phyloP scores from a whole-genome alignment of 768 basidiomycete genomes.

The Pisolithus orientalis region DNA sequence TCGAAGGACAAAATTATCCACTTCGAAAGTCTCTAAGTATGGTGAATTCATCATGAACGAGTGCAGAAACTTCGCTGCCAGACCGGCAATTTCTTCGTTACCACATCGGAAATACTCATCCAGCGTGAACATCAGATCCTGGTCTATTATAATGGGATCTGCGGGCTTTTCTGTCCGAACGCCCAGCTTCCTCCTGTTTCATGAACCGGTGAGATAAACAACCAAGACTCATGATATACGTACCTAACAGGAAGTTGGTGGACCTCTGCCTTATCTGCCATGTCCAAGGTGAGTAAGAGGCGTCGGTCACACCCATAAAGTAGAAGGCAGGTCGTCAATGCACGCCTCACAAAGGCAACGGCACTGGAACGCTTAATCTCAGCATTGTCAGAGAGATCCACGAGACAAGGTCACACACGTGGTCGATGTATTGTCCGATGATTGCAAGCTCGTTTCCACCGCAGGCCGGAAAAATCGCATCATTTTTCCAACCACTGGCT shows the following conservation, averaged over 20 bases:
- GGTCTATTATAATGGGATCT: constrained; percentile 59
- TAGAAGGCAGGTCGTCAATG: constrained; percentile 53
- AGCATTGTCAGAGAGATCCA: not conserved
- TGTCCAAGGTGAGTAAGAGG: constrained; percentile 35
- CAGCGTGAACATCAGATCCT: constrained; percentile 50
- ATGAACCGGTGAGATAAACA: not conserved
- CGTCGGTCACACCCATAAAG: constrained; percentile 61
- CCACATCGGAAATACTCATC: constrained; percentile 43
- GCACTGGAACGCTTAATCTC: constrained; percentile 12
- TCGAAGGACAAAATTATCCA: constrained; percentile 66
- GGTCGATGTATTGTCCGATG: constrained; percentile 21
- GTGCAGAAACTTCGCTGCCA: constrained; percentile 58
- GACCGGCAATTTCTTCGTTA: constrained; percentile 42
- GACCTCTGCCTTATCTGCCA: constrained; percentile 46
- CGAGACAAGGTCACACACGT: constrained; percentile 30
- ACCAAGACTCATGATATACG: constrained; percentile 11
- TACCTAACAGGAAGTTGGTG: constrained; percentile 52
- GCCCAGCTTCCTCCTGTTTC: constrained; percentile 42
- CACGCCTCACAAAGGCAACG: constrained; percentile 51
- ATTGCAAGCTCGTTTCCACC: constrained; percentile 32
- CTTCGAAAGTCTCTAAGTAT: constrained; percentile 57
- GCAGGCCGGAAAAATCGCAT: constrained; percentile 38
- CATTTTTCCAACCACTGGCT: constrained; percentile 41
- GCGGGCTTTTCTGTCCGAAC: constrained; percentile 35
- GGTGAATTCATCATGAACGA: constrained; percentile 54